These are phyloP conservation scores for Mycena albidolilacea DNA, from an alignment of 768 basidiomycete genomes.

Conservation along the genomic window DNA sequence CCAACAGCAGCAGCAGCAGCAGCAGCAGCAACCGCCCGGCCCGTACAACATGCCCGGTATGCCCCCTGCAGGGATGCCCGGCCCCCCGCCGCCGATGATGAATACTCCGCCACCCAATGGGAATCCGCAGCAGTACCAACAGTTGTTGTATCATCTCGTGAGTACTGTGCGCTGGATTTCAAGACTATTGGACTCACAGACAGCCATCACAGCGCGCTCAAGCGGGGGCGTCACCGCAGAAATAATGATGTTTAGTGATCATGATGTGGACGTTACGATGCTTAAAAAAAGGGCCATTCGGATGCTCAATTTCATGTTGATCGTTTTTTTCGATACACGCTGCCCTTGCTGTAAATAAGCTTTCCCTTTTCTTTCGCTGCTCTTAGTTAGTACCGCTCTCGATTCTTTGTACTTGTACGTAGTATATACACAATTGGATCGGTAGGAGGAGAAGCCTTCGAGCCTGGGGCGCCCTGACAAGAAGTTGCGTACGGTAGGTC, in stretches of 20 bases:
- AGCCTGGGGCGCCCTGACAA: not conserved
- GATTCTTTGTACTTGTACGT: slow-evolving; percentile 34
- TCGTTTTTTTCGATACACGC: slow-evolving; percentile 13
- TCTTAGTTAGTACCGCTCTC: slow-evolving; percentile 4
- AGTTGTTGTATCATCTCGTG: slow-evolving; percentile 35
- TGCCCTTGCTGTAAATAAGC: slow-evolving; percentile 7
- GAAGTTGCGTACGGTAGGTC: too few species aligned
- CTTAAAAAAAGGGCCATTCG: slow-evolving; percentile 20
- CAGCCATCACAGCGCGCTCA: slow-evolving; percentile 2
- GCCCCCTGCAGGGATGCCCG: slow-evolving; percentile 49
- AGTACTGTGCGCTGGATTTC: not conserved
- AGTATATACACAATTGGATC: slow-evolving; percentile 8
- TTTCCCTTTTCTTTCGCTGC: not conserved
- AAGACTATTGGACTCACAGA: not conserved
- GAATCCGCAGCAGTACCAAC: slow-evolving; percentile 37
- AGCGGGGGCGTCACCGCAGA: slow-evolving; percentile 8
- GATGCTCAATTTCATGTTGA: not conserved
- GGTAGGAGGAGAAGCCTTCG: not conserved
- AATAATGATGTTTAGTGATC: not conserved
- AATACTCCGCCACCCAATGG: slow-evolving; percentile 26
- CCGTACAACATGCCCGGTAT: slow-evolving; percentile 53
- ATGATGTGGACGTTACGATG: not conserved
- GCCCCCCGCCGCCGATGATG: slow-evolving; percentile 29
- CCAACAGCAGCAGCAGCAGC: slow-evolving; percentile 63
- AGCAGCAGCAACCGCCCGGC: slow-evolving; percentile 54